Evolutionary conservation across 2,329 filamentous ascomycete species (phyloP).

Genomic region (Aspergillus tubingensis): DNA sequence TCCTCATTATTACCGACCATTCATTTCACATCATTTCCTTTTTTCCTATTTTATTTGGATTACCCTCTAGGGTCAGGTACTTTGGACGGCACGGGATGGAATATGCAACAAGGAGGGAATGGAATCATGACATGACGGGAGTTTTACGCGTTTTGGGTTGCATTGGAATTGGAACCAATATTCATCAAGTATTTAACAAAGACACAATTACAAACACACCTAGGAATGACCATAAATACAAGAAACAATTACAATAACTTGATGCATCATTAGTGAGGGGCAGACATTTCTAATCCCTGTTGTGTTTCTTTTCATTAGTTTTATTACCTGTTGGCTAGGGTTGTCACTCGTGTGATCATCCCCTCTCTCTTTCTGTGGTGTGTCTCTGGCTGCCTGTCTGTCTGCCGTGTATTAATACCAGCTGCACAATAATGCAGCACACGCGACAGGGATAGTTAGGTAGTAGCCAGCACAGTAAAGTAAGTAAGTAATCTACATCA

Average conservation of each 20-base stretch:
- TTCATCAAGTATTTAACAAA: neutral
- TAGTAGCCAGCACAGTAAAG: neutral
- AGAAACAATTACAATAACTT: neutral
- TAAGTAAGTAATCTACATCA: neutral
- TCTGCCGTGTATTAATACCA: neutral
- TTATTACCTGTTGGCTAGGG: neutral
- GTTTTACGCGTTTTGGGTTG: constrained; percentile 2
- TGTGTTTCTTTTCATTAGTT: neutral
- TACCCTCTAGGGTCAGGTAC: neutral
- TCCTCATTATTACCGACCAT: neutral
- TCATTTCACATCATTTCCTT: neutral
- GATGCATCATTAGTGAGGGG: neutral
- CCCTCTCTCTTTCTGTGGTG: too few relatives aligned
- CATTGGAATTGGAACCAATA: neutral
- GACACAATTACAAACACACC: neutral
- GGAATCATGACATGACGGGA: neutral
- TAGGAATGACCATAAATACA: neutral
- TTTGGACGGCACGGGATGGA: constrained; percentile 4
- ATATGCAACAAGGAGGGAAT: neutral
- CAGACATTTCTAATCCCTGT: neutral
- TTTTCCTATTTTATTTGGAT: neutral
- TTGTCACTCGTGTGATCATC: constrained; percentile 1
- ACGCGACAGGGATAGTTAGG: neutral
- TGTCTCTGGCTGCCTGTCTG: neutral
- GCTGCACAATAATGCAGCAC: neutral